These are phyloP conservation scores for Glutinoglossum americanum DNA, from an alignment of 495 filamentous ascomycete genomes.

Conservation along the genomic window DNA sequence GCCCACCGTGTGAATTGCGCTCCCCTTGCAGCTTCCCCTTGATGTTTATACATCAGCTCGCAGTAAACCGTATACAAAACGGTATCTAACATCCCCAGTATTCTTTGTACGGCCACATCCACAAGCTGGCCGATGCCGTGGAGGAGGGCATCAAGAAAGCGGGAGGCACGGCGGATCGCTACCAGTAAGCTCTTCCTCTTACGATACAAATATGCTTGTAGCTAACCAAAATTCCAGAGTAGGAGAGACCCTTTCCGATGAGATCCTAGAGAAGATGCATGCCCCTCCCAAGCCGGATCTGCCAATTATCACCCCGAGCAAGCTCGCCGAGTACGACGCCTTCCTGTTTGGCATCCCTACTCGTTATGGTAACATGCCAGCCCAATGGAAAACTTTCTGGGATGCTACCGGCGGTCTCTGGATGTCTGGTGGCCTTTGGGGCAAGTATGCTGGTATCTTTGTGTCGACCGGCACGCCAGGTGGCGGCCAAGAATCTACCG, in stretches of 20 bases:
- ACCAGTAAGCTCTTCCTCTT: conserved; percentile 36
- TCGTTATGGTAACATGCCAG: conserved; percentile 96
- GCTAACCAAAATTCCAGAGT: conserved; percentile 26
- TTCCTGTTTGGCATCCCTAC: conserved; percentile 94
- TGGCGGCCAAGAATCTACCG: conserved; percentile 87
- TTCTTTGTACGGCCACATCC: conserved; percentile 89
- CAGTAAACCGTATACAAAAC: not conserved
- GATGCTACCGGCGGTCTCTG: conserved; percentile 61
- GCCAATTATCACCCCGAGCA: conserved; percentile 41
- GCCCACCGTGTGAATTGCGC: not conserved
- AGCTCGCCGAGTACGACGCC: conserved; percentile 62
- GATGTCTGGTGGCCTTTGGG: conserved; percentile 50
- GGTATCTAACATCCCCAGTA: conserved; percentile 33
- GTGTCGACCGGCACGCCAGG: conserved; percentile 60
- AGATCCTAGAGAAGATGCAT: conserved; percentile 74
- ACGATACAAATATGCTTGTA: not conserved
- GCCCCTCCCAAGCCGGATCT: conserved; percentile 57
- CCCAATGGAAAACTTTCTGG: conserved; percentile 87
- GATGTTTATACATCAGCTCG: not conserved
- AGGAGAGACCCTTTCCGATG: conserved; percentile 64
- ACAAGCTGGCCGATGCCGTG: conserved; percentile 68
- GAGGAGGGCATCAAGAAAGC: conserved; percentile 75
- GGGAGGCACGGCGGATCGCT: conserved; percentile 58
- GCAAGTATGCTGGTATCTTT: conserved; percentile 88
- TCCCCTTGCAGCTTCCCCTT: not conserved